Base-by-base conservation (phyloP, 345 rosid species). In the Bruguiera sexangula region DNA sequence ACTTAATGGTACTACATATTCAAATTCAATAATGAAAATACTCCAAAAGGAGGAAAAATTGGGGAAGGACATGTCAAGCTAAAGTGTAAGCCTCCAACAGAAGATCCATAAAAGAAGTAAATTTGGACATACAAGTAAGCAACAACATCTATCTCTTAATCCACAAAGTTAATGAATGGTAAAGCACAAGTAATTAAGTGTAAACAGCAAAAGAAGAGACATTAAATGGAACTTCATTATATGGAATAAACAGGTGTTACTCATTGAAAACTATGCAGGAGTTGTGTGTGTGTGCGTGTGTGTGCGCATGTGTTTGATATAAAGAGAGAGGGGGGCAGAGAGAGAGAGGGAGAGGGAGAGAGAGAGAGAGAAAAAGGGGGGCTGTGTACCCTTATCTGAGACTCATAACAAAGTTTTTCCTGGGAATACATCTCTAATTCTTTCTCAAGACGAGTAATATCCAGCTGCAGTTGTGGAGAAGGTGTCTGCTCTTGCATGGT, bases 391-490 rank as follows among this genome's bases (percentile, higher is more conserved):
- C 97, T 92, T 65, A 96, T 83, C 81, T 92, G 99, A 75, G 99
- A 96, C 71, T 92, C 98, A 57, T 86, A 92, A 69, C 99, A 96
- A 62, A 89, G 86, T 77, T 96, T 96, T 81, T 90, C 98, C 79
- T 92, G 99, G 7, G 91, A 83, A 82, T 78, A 82, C 29, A 68
- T 53, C 68, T 96, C 99, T 64, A 92, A 69, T 75, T 89, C 92
- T 69, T 96, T 89, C 84, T 96, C 93, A 74, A 89, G 82, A 50
- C 85, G 86, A 69, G 83, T 70, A 72, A 90, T 92, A 29, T 92
- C 99, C 78, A 50, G 67, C 74, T 86, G 79, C 73, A 90, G 59
- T 67, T 87, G 98, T 7, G 82, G 78, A 80, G 96, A 70, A 69
- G 92, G 88, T 19, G 92, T 52, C 79, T 83, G 98, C 53, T 76